These are phyloP conservation scores for Juncus effusus DNA, from an alignment of 176 grass and related monocot genomes.

Conservation along the genomic window DNA sequence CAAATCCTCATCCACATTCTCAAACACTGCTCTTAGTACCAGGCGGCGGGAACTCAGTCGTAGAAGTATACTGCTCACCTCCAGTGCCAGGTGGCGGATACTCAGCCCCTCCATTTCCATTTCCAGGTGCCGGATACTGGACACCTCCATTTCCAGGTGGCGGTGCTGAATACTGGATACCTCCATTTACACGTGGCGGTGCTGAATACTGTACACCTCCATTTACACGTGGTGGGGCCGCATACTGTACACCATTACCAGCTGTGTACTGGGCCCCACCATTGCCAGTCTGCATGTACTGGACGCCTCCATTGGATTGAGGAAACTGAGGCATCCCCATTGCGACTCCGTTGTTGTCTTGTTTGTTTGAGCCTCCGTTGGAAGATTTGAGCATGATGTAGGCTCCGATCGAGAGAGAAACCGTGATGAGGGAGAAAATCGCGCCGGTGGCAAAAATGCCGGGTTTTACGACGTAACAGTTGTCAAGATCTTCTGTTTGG, in stretches of 20 bases:
- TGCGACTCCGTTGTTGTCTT: constrained; percentile 1
- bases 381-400: not conserved
- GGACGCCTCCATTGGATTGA: not conserved
- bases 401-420: constrained; percentile 7
- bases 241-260: not conserved
- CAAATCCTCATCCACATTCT: not conserved
- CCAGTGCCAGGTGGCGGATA: constrained; percentile 24
- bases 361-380: not conserved
- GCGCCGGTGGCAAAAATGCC: constrained; percentile 15
- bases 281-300: too few species aligned
- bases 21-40: constrained; percentile 17
- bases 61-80: not conserved
- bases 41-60: not conserved
- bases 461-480: constrained; percentile 22
- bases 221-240: not conserved
- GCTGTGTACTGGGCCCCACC: too few species aligned
- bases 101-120: not conserved
- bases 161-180: constrained; percentile 1
- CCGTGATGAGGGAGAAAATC: constrained; percentile 12
- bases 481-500: not conserved
- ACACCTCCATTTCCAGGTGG: not conserved
- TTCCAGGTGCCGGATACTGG: not conserved
- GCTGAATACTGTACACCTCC: not conserved
- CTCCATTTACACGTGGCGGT: not conserved
- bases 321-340: constrained; percentile 9